Conservation (phyloP, 257 asterid genomes). For the Pogostemon cablin region DNA sequence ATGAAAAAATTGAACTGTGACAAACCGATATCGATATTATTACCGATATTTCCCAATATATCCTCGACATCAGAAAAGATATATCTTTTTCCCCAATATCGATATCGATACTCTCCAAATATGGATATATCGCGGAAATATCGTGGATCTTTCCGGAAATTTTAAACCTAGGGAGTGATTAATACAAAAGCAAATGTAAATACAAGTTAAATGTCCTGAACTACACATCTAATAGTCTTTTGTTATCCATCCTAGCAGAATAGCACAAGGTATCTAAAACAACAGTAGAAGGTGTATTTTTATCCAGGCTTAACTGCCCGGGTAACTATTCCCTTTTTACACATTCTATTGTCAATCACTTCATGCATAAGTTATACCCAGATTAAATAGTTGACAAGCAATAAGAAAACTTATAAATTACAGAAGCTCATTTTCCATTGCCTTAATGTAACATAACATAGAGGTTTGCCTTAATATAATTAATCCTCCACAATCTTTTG, state of each 20-base stretch:
- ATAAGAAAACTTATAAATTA: background rate
- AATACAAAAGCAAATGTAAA: conserved; percentile 12
- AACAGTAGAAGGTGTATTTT: conserved; percentile 2
- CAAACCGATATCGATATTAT: too few relatives aligned
- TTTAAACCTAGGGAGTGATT: too few relatives aligned
- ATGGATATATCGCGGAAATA: too few relatives aligned
- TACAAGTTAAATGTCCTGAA: conserved; percentile 21
- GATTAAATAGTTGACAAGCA: background rate
- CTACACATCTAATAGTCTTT: background rate
- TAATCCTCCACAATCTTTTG: too few relatives aligned
- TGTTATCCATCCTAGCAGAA: conserved; percentile 23
- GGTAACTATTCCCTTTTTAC: conserved; percentile 4
- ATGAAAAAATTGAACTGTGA: too few relatives aligned
- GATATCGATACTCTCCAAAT: too few relatives aligned
- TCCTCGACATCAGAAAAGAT: too few relatives aligned
- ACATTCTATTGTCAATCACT: conserved; percentile 1
- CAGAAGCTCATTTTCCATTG: background rate
- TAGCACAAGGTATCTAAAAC: background rate
- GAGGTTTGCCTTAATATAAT: too few relatives aligned
- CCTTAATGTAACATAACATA: conserved; percentile 9
- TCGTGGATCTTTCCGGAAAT: too few relatives aligned
- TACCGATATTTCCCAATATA: too few relatives aligned
- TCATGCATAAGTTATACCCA: background rate
- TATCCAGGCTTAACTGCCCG: conserved; percentile 10
- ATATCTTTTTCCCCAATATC: too few relatives aligned